These are phyloP conservation scores for Kodamaea neixiangensis DNA, from an alignment of 805 yeast species.

Conservation along the genomic window DNA sequence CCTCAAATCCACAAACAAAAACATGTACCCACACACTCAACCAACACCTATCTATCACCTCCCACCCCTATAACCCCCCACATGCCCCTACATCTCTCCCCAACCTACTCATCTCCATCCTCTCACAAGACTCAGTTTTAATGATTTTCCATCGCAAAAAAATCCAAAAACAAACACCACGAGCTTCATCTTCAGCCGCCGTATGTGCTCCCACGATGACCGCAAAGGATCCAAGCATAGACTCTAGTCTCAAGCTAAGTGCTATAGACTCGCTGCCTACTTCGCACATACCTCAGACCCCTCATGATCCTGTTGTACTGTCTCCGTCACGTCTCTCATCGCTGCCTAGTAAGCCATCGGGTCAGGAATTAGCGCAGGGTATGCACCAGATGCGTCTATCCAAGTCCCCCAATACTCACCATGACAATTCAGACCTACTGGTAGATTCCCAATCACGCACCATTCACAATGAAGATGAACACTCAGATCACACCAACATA, in stretches of 20 bases:
- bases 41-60: neutral
- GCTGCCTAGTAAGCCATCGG: neutral
- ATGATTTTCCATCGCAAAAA: constrained; percentile 6
- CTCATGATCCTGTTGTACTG: neutral
- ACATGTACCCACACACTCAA: neutral
- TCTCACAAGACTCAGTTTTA: neutral
- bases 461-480: neutral
- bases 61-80: neutral
- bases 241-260: constrained; percentile 4
- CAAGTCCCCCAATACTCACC: neutral
- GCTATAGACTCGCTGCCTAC: constrained; percentile 2
- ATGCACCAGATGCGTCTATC: neutral
- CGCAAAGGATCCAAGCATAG: constrained; percentile 3
- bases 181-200: neutral
- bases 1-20: too few species aligned
- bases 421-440: neutral
- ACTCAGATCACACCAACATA: neutral
- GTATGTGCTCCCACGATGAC: constrained; percentile 1
- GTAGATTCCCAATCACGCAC: neutral
- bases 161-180: constrained; percentile 2
- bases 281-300: neutral
- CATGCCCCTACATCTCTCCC: neutral
- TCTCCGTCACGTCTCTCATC: neutral
- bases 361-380: neutral
- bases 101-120: neutral